phyloP scores from a whole-genome alignment of 1,284 basidiomycete genomes.

The Rhodofomes roseus region DNA sequence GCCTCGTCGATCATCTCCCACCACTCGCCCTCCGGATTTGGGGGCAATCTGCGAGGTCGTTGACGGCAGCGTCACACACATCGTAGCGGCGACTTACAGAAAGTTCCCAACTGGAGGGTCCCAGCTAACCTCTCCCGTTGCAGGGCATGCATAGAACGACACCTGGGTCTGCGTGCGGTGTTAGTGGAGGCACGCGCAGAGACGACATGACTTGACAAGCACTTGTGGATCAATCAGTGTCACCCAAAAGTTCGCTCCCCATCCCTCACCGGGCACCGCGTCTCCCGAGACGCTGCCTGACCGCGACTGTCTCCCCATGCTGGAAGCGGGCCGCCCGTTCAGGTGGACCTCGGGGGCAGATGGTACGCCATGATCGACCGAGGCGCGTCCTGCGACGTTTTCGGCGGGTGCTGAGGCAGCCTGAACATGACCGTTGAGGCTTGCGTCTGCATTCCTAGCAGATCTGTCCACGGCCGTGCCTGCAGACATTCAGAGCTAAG shows the following conservation, averaged over 20 bases:
- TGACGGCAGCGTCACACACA: conserved; percentile 16
- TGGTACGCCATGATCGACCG: not conserved
- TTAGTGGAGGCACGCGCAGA: conserved; percentile 3
- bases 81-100: conserved; percentile 51
- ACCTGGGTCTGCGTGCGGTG: conserved; percentile 56
- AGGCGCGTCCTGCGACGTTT: not conserved
- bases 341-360: conserved; percentile 20
- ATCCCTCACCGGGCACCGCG: conserved; percentile 31
- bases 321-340: conserved; percentile 21
- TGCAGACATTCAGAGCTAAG: not conserved
- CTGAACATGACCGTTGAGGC: not conserved
- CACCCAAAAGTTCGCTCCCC: conserved; percentile 88
- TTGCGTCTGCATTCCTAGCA: not conserved
- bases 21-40: conserved; percentile 86
- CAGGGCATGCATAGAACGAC: conserved; percentile 90
- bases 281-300: conserved; percentile 8
- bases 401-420: not conserved
- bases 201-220: conserved; percentile 22
- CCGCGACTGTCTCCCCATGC: conserved; percentile 3
- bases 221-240: conserved; percentile 81
- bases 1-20: conserved; percentile 88
- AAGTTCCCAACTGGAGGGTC: conserved; percentile 88
- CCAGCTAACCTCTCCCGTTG: conserved; percentile 91
- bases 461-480: not conserved
- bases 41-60: conserved; percentile 60